Evolutionary conservation across 2,329 filamentous ascomycete genomes (phyloP).

Genomic region (Blastomyces silverae): DNA sequence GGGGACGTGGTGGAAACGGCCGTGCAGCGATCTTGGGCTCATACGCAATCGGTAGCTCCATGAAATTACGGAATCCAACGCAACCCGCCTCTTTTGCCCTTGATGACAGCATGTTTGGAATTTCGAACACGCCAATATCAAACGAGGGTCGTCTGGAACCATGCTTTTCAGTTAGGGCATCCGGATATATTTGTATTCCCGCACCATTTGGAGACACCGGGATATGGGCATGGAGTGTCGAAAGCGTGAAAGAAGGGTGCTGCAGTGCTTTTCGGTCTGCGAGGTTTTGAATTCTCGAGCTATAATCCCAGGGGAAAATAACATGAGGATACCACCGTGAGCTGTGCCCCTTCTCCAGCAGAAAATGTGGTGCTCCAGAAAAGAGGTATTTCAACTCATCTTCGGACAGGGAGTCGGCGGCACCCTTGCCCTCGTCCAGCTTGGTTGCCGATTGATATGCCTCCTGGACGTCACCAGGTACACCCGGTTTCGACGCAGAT

Average conservation of each 20-base stretch:
- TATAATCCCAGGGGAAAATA: slow-evolving; percentile 41
- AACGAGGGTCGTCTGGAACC: slow-evolving; percentile 36
- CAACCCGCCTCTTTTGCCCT: slow-evolving; percentile 44
- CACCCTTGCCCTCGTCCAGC: neutral
- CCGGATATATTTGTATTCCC: slow-evolving; percentile 22
- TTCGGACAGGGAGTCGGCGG: slow-evolving; percentile 20
- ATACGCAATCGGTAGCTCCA: slow-evolving; percentile 38
- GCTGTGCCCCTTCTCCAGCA: slow-evolving; percentile 39
- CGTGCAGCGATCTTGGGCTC: slow-evolving; percentile 19
- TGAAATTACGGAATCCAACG: slow-evolving; percentile 43
- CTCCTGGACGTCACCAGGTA: slow-evolving; percentile 19
- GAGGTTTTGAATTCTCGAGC: slow-evolving; percentile 36
- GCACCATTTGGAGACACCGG: slow-evolving; percentile 37
- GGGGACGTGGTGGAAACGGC: slow-evolving; percentile 19
- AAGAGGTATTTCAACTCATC: slow-evolving; percentile 39
- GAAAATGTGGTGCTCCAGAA: slow-evolving; percentile 41
- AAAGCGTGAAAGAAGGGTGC: slow-evolving; percentile 39
- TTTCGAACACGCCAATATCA: slow-evolving; percentile 42
- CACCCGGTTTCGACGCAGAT: neutral
- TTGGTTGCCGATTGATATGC: slow-evolving; percentile 16
- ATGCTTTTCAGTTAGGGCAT: slow-evolving; percentile 15
- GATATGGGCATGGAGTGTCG: slow-evolving; percentile 42
- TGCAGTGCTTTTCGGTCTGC: slow-evolving; percentile 37
- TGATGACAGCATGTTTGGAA: slow-evolving; percentile 45
- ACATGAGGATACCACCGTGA: slow-evolving; percentile 39